Conservation (phyloP, 768 basidiomycete species). For the Hericium erinaceus region DNA sequence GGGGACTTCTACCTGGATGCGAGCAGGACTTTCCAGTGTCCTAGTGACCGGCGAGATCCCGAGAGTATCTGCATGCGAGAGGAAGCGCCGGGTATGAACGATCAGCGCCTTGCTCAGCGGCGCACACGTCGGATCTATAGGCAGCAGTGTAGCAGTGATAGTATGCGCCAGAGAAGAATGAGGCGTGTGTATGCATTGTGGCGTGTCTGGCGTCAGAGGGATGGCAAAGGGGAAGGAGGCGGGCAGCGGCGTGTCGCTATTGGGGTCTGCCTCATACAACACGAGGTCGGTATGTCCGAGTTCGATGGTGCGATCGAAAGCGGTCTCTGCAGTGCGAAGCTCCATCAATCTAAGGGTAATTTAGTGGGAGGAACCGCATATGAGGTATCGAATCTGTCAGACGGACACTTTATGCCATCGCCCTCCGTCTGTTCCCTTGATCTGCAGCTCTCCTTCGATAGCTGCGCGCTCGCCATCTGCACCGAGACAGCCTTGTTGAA, state of each 20-base stretch:
- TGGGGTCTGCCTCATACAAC: slow-evolving; percentile 37
- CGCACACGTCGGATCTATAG: slow-evolving; percentile 25
- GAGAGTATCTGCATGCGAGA: slow-evolving; percentile 50
- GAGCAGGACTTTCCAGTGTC: slow-evolving; percentile 51
- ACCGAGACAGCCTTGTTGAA: slow-evolving; percentile 82
- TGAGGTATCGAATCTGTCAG: not conserved
- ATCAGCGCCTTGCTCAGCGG: slow-evolving; percentile 45
- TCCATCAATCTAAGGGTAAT: slow-evolving; percentile 43
- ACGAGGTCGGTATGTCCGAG: slow-evolving; percentile 49
- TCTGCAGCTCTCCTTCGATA: slow-evolving; percentile 80
- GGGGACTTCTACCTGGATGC: slow-evolving; percentile 61
- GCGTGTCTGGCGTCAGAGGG: slow-evolving; percentile 69
- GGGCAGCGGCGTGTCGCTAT: slow-evolving; percentile 35
- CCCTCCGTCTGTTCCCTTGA: slow-evolving; percentile 56
- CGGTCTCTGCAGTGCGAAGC: slow-evolving; percentile 57
- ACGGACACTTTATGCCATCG: slow-evolving; percentile 69
- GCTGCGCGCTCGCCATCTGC: slow-evolving; percentile 76
- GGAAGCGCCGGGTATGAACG: slow-evolving; percentile 70
- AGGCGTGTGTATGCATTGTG: slow-evolving; percentile 72
- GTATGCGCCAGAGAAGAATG: slow-evolving; percentile 65
- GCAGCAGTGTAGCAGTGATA: slow-evolving; percentile 56
- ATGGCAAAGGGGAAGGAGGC: slow-evolving; percentile 73
- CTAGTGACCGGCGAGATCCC: slow-evolving; percentile 51
- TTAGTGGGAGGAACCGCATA: slow-evolving; percentile 6
- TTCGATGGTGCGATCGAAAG: slow-evolving; percentile 55